Evolutionary conservation across 768 basidiomycete species (phyloP), one percentile per base, ranked within the genome.

Genomic region (Cubamyces sp.): DNA sequence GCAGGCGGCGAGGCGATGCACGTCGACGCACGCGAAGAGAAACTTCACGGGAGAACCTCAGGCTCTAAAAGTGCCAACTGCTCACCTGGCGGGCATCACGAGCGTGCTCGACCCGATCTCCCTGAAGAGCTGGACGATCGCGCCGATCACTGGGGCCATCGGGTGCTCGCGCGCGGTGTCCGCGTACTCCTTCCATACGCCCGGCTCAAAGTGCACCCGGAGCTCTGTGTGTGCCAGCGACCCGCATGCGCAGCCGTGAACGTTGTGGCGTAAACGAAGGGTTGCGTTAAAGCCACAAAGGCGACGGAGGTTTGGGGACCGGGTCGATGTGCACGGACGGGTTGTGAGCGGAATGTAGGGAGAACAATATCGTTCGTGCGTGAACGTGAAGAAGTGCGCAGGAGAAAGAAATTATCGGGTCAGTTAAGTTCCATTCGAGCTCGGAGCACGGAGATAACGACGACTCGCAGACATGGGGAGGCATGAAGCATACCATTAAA

Each of bases 61-160:
- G 39, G 39, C 11, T 19, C 14, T 21, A 48, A 9, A 21, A 23
- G 34, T 19, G 14, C 41, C n/a, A 56, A 8, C 23, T 7, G 21
- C 54, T 57, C 63, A 79, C 81, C 82, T 83, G 21, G 81, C 82
- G n/a, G 81, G 80, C 77, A 82, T 79, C 11, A 82, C 77, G 12
- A 77, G 68, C 1, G 81, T 83, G 57, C 74, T 74, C 21, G 78
- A 74, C 9, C 70, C 71, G 25, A 75, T 63, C 26, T 64, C 63
- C 61, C 76, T 75, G 69, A 77, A 80, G 5, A 74, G 65, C 50
- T 74, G 65, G 7, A 81, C 73, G 55, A 83, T 78, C 14, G 73
- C 64, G 39, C 66, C 66, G 54, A 83, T 79, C 47, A 81, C 73
- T 0, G 73, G 57, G 18, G 72, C 74, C 74, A 78, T 77, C 9